Evolutionary conservation across 164 flowering plant genomes (phyloP).

Genomic region (Magnolia kwangsiensis): DNA sequence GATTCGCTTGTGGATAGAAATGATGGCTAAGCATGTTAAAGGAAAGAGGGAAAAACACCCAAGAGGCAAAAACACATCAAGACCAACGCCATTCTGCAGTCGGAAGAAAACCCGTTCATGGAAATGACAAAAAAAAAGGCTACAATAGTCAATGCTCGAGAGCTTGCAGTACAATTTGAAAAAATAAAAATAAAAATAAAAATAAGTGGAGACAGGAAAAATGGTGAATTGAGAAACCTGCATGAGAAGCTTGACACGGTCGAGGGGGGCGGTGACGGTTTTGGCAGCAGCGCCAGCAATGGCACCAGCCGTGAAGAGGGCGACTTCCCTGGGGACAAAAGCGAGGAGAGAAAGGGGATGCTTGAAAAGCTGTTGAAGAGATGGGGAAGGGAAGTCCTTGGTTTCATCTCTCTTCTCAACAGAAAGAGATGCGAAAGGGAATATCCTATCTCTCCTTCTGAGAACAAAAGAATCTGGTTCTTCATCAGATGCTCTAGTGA

Average conservation of each 20-base stretch:
- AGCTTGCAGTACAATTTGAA: neutral
- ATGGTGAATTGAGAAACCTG: conserved; percentile 39
- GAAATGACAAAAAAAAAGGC: neutral
- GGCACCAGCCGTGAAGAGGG: conserved; percentile 84
- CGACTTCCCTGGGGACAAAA: conserved; percentile 65
- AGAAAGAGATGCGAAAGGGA: conserved; percentile 42
- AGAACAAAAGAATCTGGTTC: neutral
- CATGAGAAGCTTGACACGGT: conserved; percentile 86
- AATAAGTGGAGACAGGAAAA: neutral
- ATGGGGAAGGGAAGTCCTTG: conserved; percentile 39
- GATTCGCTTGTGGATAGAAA: too few species aligned
- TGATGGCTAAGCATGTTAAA: too few species aligned
- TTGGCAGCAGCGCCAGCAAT: conserved; percentile 90
- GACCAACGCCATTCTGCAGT: too few species aligned
- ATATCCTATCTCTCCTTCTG: conserved; percentile 8
- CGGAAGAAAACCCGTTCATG: too few species aligned
- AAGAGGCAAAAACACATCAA: too few species aligned
- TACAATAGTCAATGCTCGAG: neutral
- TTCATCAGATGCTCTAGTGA: conserved; percentile 10
- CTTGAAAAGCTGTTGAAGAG: conserved; percentile 57
- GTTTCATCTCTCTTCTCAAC: conserved; percentile 33
- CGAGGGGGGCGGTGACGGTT: conserved; percentile 83
- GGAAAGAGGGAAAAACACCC: too few species aligned
- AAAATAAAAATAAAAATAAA: neutral
- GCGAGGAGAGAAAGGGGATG: conserved; percentile 71